phyloP scores from a whole-genome alignment of 208 protist species.

The Acanthamoeba royreba region DNA sequence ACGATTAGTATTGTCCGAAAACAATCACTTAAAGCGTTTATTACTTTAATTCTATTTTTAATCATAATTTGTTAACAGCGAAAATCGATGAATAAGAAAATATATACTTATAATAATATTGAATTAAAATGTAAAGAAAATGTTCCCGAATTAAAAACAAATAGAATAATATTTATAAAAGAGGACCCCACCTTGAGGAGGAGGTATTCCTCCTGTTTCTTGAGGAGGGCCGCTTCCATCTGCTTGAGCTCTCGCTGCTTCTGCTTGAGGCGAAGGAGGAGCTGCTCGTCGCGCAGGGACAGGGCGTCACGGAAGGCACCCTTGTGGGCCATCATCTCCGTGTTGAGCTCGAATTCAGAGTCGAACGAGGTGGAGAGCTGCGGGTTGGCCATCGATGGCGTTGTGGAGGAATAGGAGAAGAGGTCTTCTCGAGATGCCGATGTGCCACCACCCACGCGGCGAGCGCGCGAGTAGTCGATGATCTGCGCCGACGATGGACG shows the following conservation, averaged over 20 bases:
- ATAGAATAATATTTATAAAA: no score
- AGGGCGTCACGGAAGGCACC: neutral
- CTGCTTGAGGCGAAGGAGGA: neutral
- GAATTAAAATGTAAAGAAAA: no score
- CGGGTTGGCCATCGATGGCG: neutral
- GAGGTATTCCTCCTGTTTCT: neutral
- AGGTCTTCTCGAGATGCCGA: neutral
- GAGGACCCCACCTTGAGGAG: neutral
- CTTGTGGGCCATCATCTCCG: neutral
- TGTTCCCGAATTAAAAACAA: no score
- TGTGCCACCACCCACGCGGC: neutral
- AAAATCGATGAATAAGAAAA: no score
- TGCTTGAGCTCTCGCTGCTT: neutral
- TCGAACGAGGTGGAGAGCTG: neutral
- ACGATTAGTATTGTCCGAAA: no score
- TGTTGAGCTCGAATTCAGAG: neutral
- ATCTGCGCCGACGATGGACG: neutral
- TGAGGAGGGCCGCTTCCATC: neutral
- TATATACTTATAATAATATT: no score
- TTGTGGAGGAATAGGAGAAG: neutral
- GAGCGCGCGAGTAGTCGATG: neutral
- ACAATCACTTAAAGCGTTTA: no score
- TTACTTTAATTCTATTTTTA: no score
- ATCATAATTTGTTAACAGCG: no score
- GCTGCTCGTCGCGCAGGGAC: neutral